phyloP scores from a whole-genome alignment of 805 yeast species.

The Diddensiella santjacobensis region DNA sequence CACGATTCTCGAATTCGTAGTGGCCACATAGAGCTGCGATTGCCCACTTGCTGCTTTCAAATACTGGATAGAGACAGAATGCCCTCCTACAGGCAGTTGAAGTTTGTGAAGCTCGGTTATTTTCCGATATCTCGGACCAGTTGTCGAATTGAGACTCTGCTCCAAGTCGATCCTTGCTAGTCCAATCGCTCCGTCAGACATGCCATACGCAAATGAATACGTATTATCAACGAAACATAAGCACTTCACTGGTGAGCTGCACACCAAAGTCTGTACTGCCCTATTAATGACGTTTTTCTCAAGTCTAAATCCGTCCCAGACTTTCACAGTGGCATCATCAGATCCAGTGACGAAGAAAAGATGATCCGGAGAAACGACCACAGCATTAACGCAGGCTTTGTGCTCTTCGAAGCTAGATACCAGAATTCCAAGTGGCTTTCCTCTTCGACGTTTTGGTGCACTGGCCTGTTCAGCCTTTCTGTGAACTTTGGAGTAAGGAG shows the following conservation, averaged over 20 bases:
- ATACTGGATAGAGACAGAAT: conserved; percentile 44
- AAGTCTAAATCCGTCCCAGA: conserved; percentile 73
- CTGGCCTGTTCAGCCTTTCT: not conserved
- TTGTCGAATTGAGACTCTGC: conserved; percentile 7
- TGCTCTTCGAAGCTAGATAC: conserved; percentile 65
- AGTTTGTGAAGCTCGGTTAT: conserved; percentile 40
- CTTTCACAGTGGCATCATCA: conserved; percentile 61
- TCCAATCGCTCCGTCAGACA: conserved; percentile 29
- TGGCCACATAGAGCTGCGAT: conserved; percentile 47
- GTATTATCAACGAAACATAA: conserved; percentile 30
- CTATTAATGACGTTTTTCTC: conserved; percentile 50
- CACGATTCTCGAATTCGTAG: conserved; percentile 52
- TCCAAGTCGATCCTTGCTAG: conserved; percentile 27
- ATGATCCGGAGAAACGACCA: conserved; percentile 58
- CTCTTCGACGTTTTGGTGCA: conserved; percentile 16
- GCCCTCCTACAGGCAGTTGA: conserved; percentile 37
- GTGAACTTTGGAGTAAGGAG: conserved; percentile 2
- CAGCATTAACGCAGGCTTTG: conserved; percentile 50
- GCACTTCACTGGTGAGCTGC: conserved; percentile 25
- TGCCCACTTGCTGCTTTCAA: conserved; percentile 35
- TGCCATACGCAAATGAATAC: conserved; percentile 30
- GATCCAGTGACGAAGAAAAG: conserved; percentile 75
- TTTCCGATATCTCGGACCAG: conserved; percentile 23
- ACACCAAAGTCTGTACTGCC: conserved; percentile 28
- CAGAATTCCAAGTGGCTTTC: conserved; percentile 48